These are phyloP conservation scores for Graphiopsis chlorocephala DNA, from an alignment of 2,329 filamentous ascomycete genomes.

Conservation along the genomic window DNA sequence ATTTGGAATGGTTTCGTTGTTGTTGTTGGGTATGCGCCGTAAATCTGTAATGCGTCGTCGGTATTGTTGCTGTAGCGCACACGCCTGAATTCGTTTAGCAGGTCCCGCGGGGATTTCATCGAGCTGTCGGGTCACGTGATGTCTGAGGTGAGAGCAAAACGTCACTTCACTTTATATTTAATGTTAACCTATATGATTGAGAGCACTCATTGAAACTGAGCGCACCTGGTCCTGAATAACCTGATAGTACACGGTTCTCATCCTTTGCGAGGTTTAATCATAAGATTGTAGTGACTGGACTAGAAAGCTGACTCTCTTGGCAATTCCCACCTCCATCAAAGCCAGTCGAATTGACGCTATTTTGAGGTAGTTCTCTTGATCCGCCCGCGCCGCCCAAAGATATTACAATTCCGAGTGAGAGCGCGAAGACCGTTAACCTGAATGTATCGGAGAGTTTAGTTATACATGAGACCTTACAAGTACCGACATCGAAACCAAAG, in stretches of 20 bases:
- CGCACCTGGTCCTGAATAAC: no score
- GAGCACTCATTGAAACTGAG: no score
- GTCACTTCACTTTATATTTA: no score
- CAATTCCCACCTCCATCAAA: not conserved
- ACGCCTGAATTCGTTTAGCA: not conserved
- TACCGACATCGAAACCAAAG: not conserved
- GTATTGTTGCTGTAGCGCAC: no score
- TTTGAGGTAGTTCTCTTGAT: no score
- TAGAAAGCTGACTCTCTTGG: no score
- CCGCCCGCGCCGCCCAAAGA: not conserved
- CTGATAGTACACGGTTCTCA: no score
- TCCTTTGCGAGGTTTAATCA: no score
- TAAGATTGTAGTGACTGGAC: no score
- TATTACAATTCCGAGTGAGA: not conserved
- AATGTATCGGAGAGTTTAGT: no score
- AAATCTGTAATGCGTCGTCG: not conserved
- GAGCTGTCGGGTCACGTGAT: not conserved
- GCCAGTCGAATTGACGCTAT: not conserved
- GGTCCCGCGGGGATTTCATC: not conserved
- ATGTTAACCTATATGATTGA: no score
- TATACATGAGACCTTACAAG: not conserved
- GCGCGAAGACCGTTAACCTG: no score
- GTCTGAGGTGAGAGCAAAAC: not conserved
- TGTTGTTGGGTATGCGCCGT: not conserved
- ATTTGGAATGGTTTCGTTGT: conserved; percentile 1